Conservation (phyloP, 805 yeast species). For the Ogataea chonburiensis region DNA sequence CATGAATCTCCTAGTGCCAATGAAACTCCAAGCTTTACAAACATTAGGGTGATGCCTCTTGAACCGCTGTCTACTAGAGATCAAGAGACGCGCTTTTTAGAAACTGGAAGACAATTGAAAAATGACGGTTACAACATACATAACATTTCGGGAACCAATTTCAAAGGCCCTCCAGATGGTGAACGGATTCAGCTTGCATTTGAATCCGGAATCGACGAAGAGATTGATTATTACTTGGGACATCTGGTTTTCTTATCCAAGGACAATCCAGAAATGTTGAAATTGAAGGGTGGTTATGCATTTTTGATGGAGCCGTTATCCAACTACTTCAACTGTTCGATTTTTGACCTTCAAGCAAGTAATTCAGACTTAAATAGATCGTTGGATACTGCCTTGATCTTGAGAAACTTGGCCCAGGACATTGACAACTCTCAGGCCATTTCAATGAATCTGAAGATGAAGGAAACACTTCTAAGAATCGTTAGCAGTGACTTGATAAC, state of each 20-base stretch:
- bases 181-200: constrained; percentile 71
- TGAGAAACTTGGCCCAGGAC: constrained; percentile 84
- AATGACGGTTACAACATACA: constrained; percentile 32
- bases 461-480: constrained; percentile 45
- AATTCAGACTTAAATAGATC: constrained; percentile 30
- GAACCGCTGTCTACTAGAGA: constrained; percentile 34
- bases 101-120: constrained; percentile 29
- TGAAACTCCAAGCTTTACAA: constrained; percentile 5
- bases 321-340: constrained; percentile 20
- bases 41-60: constrained; percentile 30
- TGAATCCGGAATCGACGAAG: constrained; percentile 59
- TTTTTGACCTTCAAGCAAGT: constrained; percentile 18
- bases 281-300: constrained; percentile 40
- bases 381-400: constrained; percentile 56
- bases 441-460: constrained; percentile 45
- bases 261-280: constrained; percentile 38
- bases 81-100: constrained; percentile 35
- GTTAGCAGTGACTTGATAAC: constrained; percentile 35
- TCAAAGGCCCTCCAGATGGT: constrained; percentile 60
- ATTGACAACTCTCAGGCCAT: constrained; percentile 76
- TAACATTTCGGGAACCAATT: constrained; percentile 35
- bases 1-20: constrained; percentile 12
- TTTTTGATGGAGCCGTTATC: constrained; percentile 39
- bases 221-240: constrained; percentile 69
- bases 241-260: constrained; percentile 48